phyloP scores from a whole-genome alignment of 306 rosid species.

The Myrica gale region DNA sequence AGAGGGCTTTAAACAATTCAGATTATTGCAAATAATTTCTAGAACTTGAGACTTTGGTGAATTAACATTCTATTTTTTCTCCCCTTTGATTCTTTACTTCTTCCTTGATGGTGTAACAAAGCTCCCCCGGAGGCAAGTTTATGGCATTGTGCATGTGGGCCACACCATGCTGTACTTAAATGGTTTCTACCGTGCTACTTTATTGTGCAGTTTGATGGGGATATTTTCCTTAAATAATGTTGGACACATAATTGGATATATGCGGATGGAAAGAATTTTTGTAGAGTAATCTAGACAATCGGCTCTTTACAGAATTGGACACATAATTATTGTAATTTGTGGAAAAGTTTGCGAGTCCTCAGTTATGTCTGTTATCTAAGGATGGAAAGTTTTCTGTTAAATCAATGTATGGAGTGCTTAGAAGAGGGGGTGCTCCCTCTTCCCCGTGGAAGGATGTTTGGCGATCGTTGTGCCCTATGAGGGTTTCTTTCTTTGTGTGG shows the following conservation, averaged over 20 bases:
- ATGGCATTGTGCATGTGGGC: neutral
- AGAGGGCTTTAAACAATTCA: neutral
- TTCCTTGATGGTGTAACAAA: neutral
- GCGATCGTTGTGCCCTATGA: too few relatives aligned
- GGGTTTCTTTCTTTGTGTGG: too few relatives aligned
- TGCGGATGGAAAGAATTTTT: too few relatives aligned
- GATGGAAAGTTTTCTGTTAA: too few relatives aligned
- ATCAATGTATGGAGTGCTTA: too few relatives aligned
- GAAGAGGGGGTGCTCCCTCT: too few relatives aligned
- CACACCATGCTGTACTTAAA: neutral
- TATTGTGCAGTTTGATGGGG: neutral
- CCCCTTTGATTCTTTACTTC: neutral
- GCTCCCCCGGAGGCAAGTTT: neutral
- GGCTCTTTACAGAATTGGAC: too few relatives aligned
- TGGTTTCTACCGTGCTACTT: neutral
- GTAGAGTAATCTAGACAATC: too few relatives aligned
- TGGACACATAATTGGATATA: too few relatives aligned
- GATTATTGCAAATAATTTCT: too few relatives aligned
- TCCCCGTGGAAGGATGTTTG: too few relatives aligned
- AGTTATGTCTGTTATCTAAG: constrained; percentile 20
- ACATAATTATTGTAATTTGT: too few relatives aligned
- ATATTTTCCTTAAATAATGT: neutral
- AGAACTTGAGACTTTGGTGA: neutral
- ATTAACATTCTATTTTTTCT: neutral
- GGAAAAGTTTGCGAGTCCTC: constrained; percentile 17